Percentiles rank a stretch among this genome's conserved stretches.
Conservation (phyloP, 106 monocot species). For the Xerophyta viscosa region DNA sequence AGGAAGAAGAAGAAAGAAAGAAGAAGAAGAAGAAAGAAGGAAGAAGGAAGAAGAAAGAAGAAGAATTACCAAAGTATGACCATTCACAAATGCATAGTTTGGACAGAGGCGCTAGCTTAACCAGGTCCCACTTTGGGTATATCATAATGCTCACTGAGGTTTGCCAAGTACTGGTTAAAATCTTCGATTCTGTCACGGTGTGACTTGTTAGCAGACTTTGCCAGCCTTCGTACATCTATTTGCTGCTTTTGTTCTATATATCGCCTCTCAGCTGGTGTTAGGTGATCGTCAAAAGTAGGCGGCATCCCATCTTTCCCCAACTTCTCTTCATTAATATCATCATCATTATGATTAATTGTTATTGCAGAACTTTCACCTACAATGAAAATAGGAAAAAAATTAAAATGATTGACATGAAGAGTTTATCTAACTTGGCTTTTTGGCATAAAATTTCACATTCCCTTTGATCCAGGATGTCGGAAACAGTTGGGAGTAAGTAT, state of each 20-base stretch:
- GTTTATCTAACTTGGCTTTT: no score
- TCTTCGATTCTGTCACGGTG: slow-evolving; percentile 84
- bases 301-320: slow-evolving; percentile 17
- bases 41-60: neutral
- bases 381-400: neutral
- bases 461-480: no score
- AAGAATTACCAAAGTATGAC: no score
- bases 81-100: no score
- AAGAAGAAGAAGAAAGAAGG: neutral
- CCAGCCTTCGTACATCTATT: slow-evolving; percentile 53
- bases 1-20: neutral
- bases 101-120: slow-evolving; percentile 18
- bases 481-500: no score
- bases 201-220: slow-evolving; percentile 80
- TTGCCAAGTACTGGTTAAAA: slow-evolving; percentile 90
- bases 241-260: slow-evolving; percentile 76
- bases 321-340: slow-evolving; percentile 30
- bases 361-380: slow-evolving; percentile 40
- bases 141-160: slow-evolving; percentile 97
- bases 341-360: slow-evolving; percentile 21
- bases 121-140: slow-evolving; percentile 99
- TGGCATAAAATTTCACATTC: no score
- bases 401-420: no score
- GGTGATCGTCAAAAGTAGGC: slow-evolving; percentile 28
- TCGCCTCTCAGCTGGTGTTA: slow-evolving; percentile 84